phyloP scores from a whole-genome alignment of 257 asterid species.

The Ballota nigra region DNA sequence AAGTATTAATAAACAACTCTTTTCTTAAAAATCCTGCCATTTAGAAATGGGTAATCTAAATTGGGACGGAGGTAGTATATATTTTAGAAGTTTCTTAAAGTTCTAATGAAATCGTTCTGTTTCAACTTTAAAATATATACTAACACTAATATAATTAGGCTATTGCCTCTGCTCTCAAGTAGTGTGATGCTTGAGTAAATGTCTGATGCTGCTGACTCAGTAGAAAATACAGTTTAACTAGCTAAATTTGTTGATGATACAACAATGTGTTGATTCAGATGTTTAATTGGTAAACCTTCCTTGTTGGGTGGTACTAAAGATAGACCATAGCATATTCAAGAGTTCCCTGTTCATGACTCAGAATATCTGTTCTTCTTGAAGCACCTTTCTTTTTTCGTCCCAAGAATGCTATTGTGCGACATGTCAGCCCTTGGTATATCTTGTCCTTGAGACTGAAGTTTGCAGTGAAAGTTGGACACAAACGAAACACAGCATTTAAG shows the following conservation, averaged over 20 bases:
- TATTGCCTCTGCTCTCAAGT: background rate
- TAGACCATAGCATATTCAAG: background rate
- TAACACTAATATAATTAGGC: background rate
- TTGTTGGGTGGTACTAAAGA: background rate
- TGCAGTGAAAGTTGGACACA: background rate
- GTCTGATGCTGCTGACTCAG: constrained; percentile 2
- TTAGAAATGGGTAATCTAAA: too few species aligned
- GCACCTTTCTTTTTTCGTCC: background rate
- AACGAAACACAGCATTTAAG: background rate
- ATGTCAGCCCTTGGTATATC: background rate
- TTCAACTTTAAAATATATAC: background rate
- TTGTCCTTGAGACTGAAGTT: background rate
- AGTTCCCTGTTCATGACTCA: background rate
- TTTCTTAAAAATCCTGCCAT: too few species aligned
- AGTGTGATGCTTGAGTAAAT: constrained; percentile 1
- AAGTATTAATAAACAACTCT: too few species aligned
- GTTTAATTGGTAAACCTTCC: background rate
- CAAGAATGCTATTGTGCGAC: background rate
- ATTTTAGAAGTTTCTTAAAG: background rate
- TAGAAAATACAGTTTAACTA: background rate
- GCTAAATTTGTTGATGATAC: constrained; percentile 11
- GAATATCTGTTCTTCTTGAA: background rate
- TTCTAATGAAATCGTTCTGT: constrained; percentile 4
- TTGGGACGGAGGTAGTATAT: too few species aligned
- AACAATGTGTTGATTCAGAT: background rate